Evolutionary conservation across 2,329 filamentous ascomycete genomes (phyloP).

Genomic region (Hypoxylon sp.): DNA sequence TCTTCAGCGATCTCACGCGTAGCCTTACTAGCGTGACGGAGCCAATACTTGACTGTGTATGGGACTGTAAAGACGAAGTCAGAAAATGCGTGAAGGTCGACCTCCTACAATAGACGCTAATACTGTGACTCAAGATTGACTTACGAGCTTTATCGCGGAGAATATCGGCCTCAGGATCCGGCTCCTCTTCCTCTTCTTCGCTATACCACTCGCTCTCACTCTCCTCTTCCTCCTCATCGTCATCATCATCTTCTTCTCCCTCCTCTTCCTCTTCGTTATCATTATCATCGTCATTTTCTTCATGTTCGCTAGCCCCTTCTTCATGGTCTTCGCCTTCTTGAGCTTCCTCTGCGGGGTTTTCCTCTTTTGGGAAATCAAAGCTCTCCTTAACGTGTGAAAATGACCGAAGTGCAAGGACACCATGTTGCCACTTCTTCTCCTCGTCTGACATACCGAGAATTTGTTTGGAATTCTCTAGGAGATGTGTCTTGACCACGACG

Average conservation of each 20-base stretch:
- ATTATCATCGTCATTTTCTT: conserved; percentile 29
- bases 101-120: background rate
- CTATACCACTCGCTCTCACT: conserved; percentile 30
- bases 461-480: conserved; percentile 57
- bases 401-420: conserved; percentile 58
- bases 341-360: conserved; percentile 33
- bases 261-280: conserved; percentile 30
- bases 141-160: conserved; percentile 49
- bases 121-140: conserved; percentile 4
- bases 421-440: conserved; percentile 60
- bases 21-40: conserved; percentile 60
- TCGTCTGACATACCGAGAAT: conserved; percentile 57
- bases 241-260: conserved; percentile 19
- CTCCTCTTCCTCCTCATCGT: conserved; percentile 39
- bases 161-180: conserved; percentile 52
- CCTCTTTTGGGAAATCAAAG: conserved; percentile 52
- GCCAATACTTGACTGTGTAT: conserved; percentile 61
- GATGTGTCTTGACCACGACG: conserved; percentile 57
- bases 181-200: conserved; percentile 42
- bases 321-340: conserved; percentile 19
- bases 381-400: conserved; percentile 58
- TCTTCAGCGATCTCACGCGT: conserved; percentile 61
- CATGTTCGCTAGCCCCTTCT: conserved; percentile 32
- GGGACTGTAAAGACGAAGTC: conserved; percentile 40
- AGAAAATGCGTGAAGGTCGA: conserved; percentile 7